These are phyloP conservation scores for Plasmodium sp. DNA, from an alignment of 169 alveolate genomes.

Conservation along the genomic window DNA sequence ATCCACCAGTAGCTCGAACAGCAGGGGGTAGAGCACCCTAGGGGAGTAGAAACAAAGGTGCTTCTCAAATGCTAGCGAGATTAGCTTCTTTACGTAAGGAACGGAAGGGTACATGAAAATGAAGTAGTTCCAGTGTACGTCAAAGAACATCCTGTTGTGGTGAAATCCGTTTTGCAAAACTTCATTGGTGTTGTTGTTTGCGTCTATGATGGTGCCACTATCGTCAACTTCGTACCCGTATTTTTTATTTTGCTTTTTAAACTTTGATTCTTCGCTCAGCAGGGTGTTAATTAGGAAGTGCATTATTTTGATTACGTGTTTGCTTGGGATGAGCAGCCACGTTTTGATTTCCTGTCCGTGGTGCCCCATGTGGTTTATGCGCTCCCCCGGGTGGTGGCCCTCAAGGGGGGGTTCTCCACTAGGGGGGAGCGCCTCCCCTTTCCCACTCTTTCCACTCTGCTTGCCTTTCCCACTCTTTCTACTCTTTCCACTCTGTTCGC, in stretches of 20 bases:
- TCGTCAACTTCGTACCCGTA: conserved; percentile 41
- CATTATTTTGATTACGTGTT: conserved; percentile 34
- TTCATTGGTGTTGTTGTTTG: neutral
- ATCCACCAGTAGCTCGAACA: conserved; percentile 31
- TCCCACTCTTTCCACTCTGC: neutral
- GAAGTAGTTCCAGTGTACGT: conserved; percentile 29
- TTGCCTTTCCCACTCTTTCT: neutral
- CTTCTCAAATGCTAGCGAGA: conserved; percentile 44
- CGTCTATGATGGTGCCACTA: conserved; percentile 6
- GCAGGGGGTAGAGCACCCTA: conserved; percentile 38
- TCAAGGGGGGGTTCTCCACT: neutral
- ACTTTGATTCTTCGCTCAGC: conserved; percentile 21
- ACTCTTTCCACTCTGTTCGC: neutral
- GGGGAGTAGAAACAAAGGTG: conserved; percentile 67
- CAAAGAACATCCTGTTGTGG: conserved; percentile 40
- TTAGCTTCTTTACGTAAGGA: conserved; percentile 37
- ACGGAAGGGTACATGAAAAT: conserved; percentile 50
- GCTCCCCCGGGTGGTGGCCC: neutral
- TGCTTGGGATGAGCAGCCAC: conserved; percentile 66
- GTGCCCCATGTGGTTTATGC: neutral
- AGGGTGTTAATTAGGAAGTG: conserved; percentile 40
- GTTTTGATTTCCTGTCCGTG: conserved; percentile 52
- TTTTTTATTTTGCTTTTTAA: conserved; percentile 26
- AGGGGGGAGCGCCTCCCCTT: neutral
- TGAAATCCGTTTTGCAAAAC: conserved; percentile 28